Conservation (phyloP, 108 stramenopile genomes). For the Cyclotella choctawhatcheeana region DNA sequence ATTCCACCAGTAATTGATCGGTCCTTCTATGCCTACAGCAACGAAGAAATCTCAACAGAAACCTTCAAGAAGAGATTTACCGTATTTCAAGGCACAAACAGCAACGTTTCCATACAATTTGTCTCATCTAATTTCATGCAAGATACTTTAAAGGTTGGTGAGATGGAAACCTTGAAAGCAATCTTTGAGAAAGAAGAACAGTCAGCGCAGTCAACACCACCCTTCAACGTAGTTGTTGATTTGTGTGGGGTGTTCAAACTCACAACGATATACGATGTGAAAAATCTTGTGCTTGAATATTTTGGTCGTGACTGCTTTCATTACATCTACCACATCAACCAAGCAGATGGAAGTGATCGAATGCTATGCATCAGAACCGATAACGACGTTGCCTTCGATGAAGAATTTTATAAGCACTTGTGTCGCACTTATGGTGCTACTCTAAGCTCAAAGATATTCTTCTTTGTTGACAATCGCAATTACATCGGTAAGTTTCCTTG, state of each 20-base stretch:
- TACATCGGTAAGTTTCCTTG: slow-evolving; percentile 41
- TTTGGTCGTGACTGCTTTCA: slow-evolving; percentile 53
- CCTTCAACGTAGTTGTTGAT: slow-evolving; percentile 60
- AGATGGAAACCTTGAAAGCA: slow-evolving; percentile 52
- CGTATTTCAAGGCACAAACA: slow-evolving; percentile 58
- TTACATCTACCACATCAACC: slow-evolving; percentile 66
- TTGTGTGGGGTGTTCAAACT: slow-evolving; percentile 65
- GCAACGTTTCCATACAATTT: slow-evolving; percentile 48
- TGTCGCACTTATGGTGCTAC: slow-evolving; percentile 48
- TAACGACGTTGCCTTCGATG: slow-evolving; percentile 60
- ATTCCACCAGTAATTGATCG: slow-evolving; percentile 61
- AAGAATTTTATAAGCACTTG: slow-evolving; percentile 61
- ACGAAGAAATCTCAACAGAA: slow-evolving; percentile 28
- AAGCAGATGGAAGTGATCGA: slow-evolving; percentile 57
- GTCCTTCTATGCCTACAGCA: slow-evolving; percentile 58
- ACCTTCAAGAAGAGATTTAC: slow-evolving; percentile 48
- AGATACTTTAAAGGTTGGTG: slow-evolving; percentile 44
- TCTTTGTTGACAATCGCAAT: slow-evolving; percentile 58
- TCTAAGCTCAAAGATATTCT: slow-evolving; percentile 46
- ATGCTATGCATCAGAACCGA: slow-evolving; percentile 53
- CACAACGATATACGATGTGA: slow-evolving; percentile 52
- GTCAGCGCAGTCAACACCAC: slow-evolving; percentile 13
- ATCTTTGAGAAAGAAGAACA: slow-evolving; percentile 46
- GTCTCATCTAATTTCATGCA: slow-evolving; percentile 60
- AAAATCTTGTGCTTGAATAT: slow-evolving; percentile 35